These are phyloP conservation scores for Penicillium paxilli DNA, from an alignment of 495 filamentous ascomycete species.

Conservation along the genomic window DNA sequence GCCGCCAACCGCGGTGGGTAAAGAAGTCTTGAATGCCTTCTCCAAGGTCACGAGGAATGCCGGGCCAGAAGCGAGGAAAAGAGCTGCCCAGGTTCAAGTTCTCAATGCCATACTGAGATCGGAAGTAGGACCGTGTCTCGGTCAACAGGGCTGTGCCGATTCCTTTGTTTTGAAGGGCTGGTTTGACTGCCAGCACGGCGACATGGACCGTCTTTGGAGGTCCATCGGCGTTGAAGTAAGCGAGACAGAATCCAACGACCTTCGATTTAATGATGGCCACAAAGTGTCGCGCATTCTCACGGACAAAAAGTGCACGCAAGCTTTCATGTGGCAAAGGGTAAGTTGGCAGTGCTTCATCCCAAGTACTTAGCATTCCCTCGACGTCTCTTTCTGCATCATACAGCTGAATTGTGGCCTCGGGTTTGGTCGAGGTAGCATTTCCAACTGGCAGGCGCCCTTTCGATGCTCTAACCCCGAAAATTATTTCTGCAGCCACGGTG, in stretches of 20 bases:
- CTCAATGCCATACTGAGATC: conserved; percentile 21
- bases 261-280: conserved; percentile 29
- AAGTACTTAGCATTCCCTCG: conserved; percentile 28
- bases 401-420: conserved; percentile 14
- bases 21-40: conserved; percentile 42
- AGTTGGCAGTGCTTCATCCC: conserved; percentile 43
- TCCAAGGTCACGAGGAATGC: conserved; percentile 42
- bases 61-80: conserved; percentile 53
- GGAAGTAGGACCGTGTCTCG: conserved; percentile 33
- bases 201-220: conserved; percentile 30
- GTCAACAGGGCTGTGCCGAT: conserved; percentile 43
- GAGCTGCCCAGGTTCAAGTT: conserved; percentile 39
- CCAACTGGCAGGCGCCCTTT: conserved; percentile 41
- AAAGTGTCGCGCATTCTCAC: conserved; percentile 32
- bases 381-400: conserved; percentile 32
- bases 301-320: conserved; percentile 28
- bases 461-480: conserved; percentile 36
- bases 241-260: conserved; percentile 46
- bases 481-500: conserved; percentile 37
- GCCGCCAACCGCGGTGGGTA: conserved; percentile 42
- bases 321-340: conserved; percentile 33
- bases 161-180: conserved; percentile 38
- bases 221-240: conserved; percentile 30
- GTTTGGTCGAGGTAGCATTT: conserved; percentile 8
- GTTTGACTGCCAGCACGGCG: conserved; percentile 44